These are phyloP conservation scores for Aureobasidium sp. DNA, from an alignment of 2,329 filamentous ascomycete genomes.

Conservation along the genomic window DNA sequence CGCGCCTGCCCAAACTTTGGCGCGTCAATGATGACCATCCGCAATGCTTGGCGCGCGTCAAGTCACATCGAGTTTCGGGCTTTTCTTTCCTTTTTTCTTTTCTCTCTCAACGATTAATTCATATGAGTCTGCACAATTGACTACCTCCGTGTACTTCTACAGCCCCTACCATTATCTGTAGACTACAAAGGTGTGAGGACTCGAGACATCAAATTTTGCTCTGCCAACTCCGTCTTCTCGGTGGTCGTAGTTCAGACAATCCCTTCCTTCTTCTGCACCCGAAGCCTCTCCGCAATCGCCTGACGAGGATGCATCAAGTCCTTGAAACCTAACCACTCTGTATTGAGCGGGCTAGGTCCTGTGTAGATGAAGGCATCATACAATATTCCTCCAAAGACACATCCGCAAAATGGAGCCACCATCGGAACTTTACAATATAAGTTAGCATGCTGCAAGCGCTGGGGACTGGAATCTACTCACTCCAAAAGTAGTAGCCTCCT, in stretches of 20 bases:
- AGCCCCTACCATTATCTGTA: too few relatives aligned
- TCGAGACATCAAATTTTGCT: background rate
- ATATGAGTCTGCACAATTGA: too few relatives aligned
- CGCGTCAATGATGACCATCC: slow-evolving; percentile 2
- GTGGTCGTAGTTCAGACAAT: slow-evolving; percentile 19
- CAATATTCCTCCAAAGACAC: slow-evolving; percentile 55
- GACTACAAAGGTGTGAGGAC: too few relatives aligned
- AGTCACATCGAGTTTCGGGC: background rate
- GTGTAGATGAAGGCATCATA: slow-evolving; percentile 64
- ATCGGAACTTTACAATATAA: slow-evolving; percentile 41
- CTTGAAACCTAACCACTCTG: slow-evolving; percentile 39
- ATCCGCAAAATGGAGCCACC: slow-evolving; percentile 58
- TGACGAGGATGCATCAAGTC: slow-evolving; percentile 21
- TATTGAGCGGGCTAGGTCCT: slow-evolving; percentile 55
- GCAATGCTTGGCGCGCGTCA: background rate
- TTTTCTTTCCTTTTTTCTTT: background rate
- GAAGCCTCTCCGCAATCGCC: slow-evolving; percentile 19
- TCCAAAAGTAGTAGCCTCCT: slow-evolving; percentile 50
- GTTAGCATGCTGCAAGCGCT: background rate
- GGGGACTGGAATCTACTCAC: background rate
- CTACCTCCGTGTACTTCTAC: too few relatives aligned
- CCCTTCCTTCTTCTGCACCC: slow-evolving; percentile 24
- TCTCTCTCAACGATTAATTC: background rate
- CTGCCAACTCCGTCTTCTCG: background rate
- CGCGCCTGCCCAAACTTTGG: slow-evolving; percentile 10